Base-by-base conservation (phyloP, 345 rosid genomes). In the Combretum micranthum region DNA sequence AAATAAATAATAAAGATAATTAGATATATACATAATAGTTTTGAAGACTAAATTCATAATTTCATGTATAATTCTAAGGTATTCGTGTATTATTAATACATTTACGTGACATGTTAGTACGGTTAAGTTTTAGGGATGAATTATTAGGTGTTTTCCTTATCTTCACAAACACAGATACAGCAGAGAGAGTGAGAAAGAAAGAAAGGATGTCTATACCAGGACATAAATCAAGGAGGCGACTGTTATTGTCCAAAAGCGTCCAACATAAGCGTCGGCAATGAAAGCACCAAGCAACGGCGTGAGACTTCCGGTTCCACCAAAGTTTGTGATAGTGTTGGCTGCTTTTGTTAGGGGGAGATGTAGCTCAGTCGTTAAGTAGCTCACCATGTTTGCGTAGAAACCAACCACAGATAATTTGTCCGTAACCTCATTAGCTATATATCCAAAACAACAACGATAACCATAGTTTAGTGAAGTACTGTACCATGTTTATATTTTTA, bases 401-500 rank as follows among this genome's bases (percentile, higher is more conserved):
- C 99, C 97, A 32, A 89, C 88, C 66, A 87, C 91, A 3, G 97
- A 97, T 56, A 93, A 61, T 69, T 89, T 93, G 77, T 93, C 97
- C 63, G 91, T 83, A 7, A 74, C 77, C 75, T 93, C 99, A 56
- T 88, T 93, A 3, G 84, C 99, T 93, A 58, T 55, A 64, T 17
- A 9, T 20, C 18, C 12, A 15, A 20, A 3, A 10, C 15, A 39
- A 50, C 22, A 44, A 53, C 51, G 48, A 21, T 46, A 49, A 19
- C 3, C 21, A 18, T 17, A 47, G 15, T 11, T 25, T 4, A 15
- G n/a, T n/a, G n/a, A n/a, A n/a, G n/a, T n/a, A n/a, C n/a, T n/a
- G n/a, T n/a, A n/a, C n/a, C n/a, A n/a, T n/a, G n/a, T n/a, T n/a
- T n/a, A n/a, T n/a, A n/a, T n/a, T n/a, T n/a, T n/a, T n/a, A 22